A percentile compares a stretch with the other conserved stretches of the same genome.
Evolutionary conservation across 1,284 basidiomycete genomes (phyloP).

Genomic region (Rhodotorula sp.): DNA sequence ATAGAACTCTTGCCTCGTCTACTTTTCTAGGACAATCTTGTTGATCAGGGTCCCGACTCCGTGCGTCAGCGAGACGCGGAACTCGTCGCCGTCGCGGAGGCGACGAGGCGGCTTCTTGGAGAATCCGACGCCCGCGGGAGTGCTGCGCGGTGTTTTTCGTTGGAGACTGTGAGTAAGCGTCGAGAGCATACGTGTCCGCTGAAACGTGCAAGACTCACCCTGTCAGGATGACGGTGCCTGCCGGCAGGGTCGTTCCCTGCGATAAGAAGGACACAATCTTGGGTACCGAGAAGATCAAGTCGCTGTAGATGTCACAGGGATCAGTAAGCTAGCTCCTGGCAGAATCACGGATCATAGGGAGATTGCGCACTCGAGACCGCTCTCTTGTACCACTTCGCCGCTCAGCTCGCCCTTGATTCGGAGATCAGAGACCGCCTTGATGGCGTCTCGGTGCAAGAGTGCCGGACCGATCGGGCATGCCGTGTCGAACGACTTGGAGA

Average conservation of each 20-base stretch:
- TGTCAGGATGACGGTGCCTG: constrained; percentile 45
- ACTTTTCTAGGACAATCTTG: constrained; percentile 50
- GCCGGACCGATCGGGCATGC: constrained; percentile 51
- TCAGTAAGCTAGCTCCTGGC: neutral
- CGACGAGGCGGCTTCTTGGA: constrained; percentile 45
- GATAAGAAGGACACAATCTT: constrained; percentile 50
- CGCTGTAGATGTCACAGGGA: constrained; percentile 39
- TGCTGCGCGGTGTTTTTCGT: constrained; percentile 36
- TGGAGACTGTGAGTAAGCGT: no score
- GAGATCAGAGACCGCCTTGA: constrained; percentile 44
- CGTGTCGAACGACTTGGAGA: constrained; percentile 52
- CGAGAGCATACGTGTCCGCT: no score
- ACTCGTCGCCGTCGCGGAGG: constrained; percentile 51
- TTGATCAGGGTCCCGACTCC: constrained; percentile 54
- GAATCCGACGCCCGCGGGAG: constrained; percentile 52
- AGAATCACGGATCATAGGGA: no score
- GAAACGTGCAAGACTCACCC: constrained; percentile 26
- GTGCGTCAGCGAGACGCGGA: constrained; percentile 50
- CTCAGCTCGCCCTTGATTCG: constrained; percentile 48
- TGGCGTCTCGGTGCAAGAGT: constrained; percentile 33
- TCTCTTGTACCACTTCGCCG: constrained; percentile 49
- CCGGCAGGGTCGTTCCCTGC: constrained; percentile 41
- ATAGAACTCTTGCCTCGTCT: neutral
- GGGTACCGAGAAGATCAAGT: constrained; percentile 52
- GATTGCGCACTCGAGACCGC: constrained; percentile 45